Conservation (phyloP, 331 rosid species). For the Ulmus americana region DNA sequence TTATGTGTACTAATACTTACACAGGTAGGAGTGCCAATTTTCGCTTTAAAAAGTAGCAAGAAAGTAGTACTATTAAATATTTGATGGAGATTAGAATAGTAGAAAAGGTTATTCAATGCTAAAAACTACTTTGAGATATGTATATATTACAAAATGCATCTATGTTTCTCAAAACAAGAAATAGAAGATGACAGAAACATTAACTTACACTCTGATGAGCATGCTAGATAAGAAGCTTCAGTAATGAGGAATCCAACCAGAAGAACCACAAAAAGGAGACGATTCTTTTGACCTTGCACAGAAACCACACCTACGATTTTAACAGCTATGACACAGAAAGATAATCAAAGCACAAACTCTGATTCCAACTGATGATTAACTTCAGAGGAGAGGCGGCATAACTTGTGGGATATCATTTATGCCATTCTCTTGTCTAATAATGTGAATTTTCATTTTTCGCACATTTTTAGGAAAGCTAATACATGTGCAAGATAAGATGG, state of each 20-base stretch:
- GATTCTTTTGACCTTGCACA: conserved; percentile 41
- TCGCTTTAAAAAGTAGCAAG: background rate
- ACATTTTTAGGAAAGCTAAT: too few species aligned
- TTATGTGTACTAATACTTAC: background rate
- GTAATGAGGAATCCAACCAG: conserved; percentile 34
- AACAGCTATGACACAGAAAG: background rate
- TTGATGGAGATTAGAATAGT: background rate
- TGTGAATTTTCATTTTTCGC: too few species aligned
- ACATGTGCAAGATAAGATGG: too few species aligned
- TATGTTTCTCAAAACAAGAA: background rate
- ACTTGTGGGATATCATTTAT: too few species aligned
- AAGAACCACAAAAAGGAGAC: conserved; percentile 37
- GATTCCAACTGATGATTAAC: background rate
- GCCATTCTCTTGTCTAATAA: too few species aligned
- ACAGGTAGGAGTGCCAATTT: background rate
- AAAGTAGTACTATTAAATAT: background rate
- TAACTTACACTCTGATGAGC: conserved; percentile 34
- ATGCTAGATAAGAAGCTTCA: conserved; percentile 38
- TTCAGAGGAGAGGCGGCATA: background rate
- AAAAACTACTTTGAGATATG: too few species aligned
- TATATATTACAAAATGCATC: background rate
- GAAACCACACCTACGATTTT: conserved; percentile 9
- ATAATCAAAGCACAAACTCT: background rate
- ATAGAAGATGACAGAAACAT: background rate
- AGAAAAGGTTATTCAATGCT: too few species aligned